Conservation (phyloP, 2,329 filamentous ascomycete species). For the Penicillium sclerotigenum region DNA sequence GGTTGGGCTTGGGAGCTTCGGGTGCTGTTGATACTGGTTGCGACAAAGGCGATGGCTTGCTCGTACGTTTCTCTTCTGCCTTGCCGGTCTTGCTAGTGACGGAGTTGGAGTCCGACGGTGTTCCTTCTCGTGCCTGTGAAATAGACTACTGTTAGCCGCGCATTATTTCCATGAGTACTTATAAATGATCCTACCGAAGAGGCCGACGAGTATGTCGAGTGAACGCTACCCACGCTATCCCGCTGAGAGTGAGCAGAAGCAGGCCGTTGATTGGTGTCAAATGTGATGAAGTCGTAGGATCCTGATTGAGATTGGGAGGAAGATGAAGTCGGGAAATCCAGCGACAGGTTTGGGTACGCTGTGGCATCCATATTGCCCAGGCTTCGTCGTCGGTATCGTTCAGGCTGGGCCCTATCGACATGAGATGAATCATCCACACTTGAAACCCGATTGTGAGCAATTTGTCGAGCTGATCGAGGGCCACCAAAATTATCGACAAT, state of each 20-base stretch:
- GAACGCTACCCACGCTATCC: slow-evolving; percentile 64
- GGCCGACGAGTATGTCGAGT: slow-evolving; percentile 52
- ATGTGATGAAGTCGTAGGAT: slow-evolving; percentile 35
- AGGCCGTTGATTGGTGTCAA: slow-evolving; percentile 32
- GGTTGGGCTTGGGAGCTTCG: slow-evolving; percentile 20
- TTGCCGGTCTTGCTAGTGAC: slow-evolving; percentile 45
- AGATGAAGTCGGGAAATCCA: slow-evolving; percentile 33
- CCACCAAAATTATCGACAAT: slow-evolving; percentile 44
- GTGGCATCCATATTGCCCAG: slow-evolving; percentile 63
- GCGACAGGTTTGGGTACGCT: slow-evolving; percentile 37
- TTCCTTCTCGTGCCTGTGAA: slow-evolving; percentile 24
- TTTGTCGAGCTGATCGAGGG: slow-evolving; percentile 40
- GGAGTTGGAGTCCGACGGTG: slow-evolving; percentile 20
- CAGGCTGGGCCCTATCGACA: slow-evolving; percentile 51
- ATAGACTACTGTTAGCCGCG: neutral
- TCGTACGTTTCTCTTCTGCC: slow-evolving; percentile 65
- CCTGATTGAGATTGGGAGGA: slow-evolving; percentile 33
- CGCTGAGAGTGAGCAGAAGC: slow-evolving; percentile 45
- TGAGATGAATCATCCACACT: slow-evolving; percentile 71
- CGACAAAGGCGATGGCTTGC: slow-evolving; percentile 70
- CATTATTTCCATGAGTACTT: neutral
- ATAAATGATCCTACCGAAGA: slow-evolving; percentile 58
- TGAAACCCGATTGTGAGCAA: slow-evolving; percentile 55
- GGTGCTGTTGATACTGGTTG: slow-evolving; percentile 58
- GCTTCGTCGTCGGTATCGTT: slow-evolving; percentile 78